These are phyloP conservation scores for Cercophora sp. DNA, from an alignment of 495 filamentous ascomycete genomes.

Conservation along the genomic window DNA sequence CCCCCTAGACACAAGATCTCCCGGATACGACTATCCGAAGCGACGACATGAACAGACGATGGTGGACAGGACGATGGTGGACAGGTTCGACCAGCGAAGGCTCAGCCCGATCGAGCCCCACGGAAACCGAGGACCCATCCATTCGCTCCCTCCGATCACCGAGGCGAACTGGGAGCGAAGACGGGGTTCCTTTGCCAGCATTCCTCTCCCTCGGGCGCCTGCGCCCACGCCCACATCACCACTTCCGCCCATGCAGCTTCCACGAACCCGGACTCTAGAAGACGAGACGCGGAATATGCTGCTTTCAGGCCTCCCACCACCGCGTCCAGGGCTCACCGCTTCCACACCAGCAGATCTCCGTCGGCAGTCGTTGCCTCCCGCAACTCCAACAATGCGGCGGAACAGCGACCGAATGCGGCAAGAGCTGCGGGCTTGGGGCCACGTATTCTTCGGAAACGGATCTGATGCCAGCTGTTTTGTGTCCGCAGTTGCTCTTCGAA, in stretches of 20 bases:
- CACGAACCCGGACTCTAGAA: slow-evolving; percentile 18
- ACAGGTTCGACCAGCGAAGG: slow-evolving; percentile 34
- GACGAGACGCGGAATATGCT: slow-evolving; percentile 28
- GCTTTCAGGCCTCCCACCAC: slow-evolving; percentile 18
- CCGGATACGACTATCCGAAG: slow-evolving; percentile 33
- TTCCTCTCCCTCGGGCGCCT: slow-evolving; percentile 10
- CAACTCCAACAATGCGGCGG: slow-evolving; percentile 8
- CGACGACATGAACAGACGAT: slow-evolving; percentile 38
- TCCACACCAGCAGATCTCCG: slow-evolving; percentile 10
- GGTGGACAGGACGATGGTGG: slow-evolving; percentile 37
- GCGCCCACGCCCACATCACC: slow-evolving; percentile 14
- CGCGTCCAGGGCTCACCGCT: not conserved
- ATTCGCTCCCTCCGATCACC: slow-evolving; percentile 25
- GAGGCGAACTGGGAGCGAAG: slow-evolving; percentile 19
- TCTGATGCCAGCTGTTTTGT: slow-evolving; percentile 38
- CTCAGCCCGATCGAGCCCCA: slow-evolving; percentile 11
- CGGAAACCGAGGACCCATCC: slow-evolving; percentile 5
- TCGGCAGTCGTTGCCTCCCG: slow-evolving; percentile 20
- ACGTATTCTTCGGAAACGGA: slow-evolving; percentile 31
- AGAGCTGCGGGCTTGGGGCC: slow-evolving; percentile 31
- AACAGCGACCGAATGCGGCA: slow-evolving; percentile 20
- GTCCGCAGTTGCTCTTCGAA: slow-evolving; percentile 34
- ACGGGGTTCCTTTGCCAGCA: slow-evolving; percentile 13
- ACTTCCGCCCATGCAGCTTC: slow-evolving; percentile 6
- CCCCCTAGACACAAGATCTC: slow-evolving; percentile 33